Base-by-base conservation (phyloP, 2,329 filamentous ascomycete species). In the Cytospora schulzeri region DNA sequence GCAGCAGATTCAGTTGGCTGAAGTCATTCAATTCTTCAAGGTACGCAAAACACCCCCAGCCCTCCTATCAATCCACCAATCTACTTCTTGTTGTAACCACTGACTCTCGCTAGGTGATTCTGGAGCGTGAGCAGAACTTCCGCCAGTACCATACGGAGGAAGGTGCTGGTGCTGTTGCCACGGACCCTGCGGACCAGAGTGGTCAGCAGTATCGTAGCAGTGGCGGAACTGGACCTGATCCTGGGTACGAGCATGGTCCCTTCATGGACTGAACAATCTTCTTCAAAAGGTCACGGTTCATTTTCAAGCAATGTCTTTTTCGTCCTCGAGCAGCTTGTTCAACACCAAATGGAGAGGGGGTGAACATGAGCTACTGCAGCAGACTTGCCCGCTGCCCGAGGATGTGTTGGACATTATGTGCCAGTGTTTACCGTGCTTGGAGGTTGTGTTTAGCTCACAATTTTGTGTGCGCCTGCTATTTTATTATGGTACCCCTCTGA, bases 1-100 rank as follows among this genome's bases (percentile, higher is more conserved):
- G 7, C 75, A 80, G 60, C 81, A 84, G 69, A 70, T 78, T 48
- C 76, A 80, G 50, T 73, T 87, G 7, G 78, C 78, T 1, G 81
- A 85, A 70, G 77, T 85, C 58, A 76, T 80, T 1, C 78, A 80
- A 45, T 86, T 87, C 70, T 87, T 86, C 76, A 81, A 81, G 69
- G 76, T 48, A 24, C 11, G 45, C n/a, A 48, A 24, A n/a, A 22
- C n/a, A 48, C 5, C n/a, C 45, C 17, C n/a, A 4, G n/a, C 22
- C n/a, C n/a, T 9, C n/a, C n/a, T n/a, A 22, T 48, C 4, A n/a
- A 45, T 17, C 38, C n/a, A 11, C n/a, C n/a, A 12, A 48, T 1
- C n/a, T 22, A 9, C 9, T n/a, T 24, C n/a, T 4, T 48, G n/a
- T 24, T 22, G n/a, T 24, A 8, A n/a, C 85, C 60, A 76, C 80